Base-by-base conservation (phyloP, 768 basidiomycete species). In the Macrocybe gigantea region DNA sequence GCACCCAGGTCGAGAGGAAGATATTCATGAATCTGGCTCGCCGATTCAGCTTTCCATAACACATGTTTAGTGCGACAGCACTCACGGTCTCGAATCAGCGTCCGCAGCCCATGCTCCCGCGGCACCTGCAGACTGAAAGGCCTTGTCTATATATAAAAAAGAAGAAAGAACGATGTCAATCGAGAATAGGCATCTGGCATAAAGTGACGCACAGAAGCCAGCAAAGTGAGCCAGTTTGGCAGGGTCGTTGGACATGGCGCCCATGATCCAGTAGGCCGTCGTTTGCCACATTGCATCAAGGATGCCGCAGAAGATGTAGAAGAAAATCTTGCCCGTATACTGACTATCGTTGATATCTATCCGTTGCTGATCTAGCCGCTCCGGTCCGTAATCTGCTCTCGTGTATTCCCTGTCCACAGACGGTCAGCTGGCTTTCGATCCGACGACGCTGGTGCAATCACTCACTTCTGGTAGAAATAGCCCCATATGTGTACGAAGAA, bases 231-330 rank as follows among this genome's bases (percentile, higher is more conserved):
- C 88, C 22, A 92, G 77, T 61, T 88, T 89, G 6, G 74, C 78
- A 3, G 85, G 80, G 62, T 90, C 81, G 56, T 92, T 91, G 14
- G 86, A 88, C 83, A 93, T 88, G 11, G 86, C 84, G 40, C 89
- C 89, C 79, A 89, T 83, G 52, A 87, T 67, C 85, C 86, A 88
- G 62, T 89, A 88, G 8, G 82, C 79, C 1, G 80, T 80, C 3
- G 85, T 88, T 61, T 92, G 90, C 86, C 88, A 92, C 79, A 88
- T 83, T 1, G 88, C 73, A 55, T 92, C 90, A 48, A 89, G 72
- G 7, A 91, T 53, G 39, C 87, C 85, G 53, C 80, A 86, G 66
- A 83, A 79, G 56, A 88, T 77, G 64, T 82, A 89, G 7, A 91
- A 64, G 65, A 74, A 74, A 1, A 82, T 66, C 46, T 75, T 73